Evolutionary conservation across 257 asterid genomes (phyloP).

Genomic region (Ophiorrhiza pumila): DNA sequence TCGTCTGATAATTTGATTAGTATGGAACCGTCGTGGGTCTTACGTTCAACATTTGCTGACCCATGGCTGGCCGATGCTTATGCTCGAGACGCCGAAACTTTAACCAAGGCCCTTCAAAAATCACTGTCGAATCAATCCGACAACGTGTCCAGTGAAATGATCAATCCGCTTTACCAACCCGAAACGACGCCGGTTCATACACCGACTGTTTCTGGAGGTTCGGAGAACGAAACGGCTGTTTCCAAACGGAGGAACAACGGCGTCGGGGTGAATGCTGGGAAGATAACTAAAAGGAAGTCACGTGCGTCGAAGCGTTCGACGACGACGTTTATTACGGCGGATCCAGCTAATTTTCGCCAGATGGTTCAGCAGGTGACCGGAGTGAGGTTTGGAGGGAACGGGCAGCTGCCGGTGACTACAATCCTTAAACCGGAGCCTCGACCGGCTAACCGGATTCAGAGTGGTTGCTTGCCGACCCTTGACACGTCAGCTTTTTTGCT

Average conservation of each 20-base stretch:
- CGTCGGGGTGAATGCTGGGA: slow-evolving; percentile 45
- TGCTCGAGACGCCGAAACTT: slow-evolving; percentile 54
- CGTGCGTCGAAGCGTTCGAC: slow-evolving; percentile 68
- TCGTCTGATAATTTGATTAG: slow-evolving; percentile 52
- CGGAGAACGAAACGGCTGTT: slow-evolving; percentile 51
- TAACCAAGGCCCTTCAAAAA: slow-evolving; percentile 55
- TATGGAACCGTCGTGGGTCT: slow-evolving; percentile 61
- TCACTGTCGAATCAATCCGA: slow-evolving; percentile 32
- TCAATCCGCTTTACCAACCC: slow-evolving; percentile 33
- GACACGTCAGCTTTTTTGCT: slow-evolving; percentile 57
- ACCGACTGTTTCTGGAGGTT: slow-evolving; percentile 53
- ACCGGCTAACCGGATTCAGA: slow-evolving; percentile 27
- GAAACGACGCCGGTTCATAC: slow-evolving; percentile 34
- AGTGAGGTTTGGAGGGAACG: slow-evolving; percentile 42
- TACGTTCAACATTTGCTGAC: slow-evolving; percentile 53
- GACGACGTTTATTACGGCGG: slow-evolving; percentile 82
- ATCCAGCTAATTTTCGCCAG: slow-evolving; percentile 80
- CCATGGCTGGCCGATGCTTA: slow-evolving; percentile 53
- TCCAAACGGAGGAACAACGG: slow-evolving; percentile 30
- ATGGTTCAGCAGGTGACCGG: slow-evolving; percentile 98
- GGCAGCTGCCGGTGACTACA: slow-evolving; percentile 27
- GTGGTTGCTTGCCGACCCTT: slow-evolving; percentile 39
- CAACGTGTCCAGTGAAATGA: slow-evolving; percentile 40
- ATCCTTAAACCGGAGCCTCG: slow-evolving; percentile 68
- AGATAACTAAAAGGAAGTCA: slow-evolving; percentile 61